Evolutionary conservation across 2,329 filamentous ascomycete genomes (phyloP).

Genomic region (Aureobasidium sp.): DNA sequence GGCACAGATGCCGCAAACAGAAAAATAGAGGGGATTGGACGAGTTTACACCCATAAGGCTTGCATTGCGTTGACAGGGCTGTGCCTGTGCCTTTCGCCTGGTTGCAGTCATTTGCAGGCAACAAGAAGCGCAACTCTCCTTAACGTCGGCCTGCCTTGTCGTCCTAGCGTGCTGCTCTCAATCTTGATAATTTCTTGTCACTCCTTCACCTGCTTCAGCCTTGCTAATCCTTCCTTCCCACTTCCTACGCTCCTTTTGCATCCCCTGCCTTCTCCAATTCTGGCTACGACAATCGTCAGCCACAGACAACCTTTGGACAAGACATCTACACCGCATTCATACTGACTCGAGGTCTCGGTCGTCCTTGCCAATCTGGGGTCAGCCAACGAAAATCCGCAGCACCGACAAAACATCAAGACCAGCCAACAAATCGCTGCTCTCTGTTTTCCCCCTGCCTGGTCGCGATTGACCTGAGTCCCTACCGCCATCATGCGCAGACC

Average conservation of each 20-base stretch:
- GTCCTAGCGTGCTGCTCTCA: background rate
- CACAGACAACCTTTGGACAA: background rate
- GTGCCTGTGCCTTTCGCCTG: background rate
- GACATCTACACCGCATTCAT: background rate
- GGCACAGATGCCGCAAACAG: background rate
- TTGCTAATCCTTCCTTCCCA: background rate
- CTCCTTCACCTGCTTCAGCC: slow-evolving; percentile 3
- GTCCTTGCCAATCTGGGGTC: slow-evolving; percentile 9
- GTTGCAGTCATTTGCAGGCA: background rate
- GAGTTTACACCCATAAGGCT: background rate
- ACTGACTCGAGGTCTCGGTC: slow-evolving; percentile 1
- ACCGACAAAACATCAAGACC: background rate
- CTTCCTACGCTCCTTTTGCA: background rate
- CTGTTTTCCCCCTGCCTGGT: background rate
- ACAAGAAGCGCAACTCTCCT: slow-evolving; percentile 10
- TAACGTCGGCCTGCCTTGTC: slow-evolving; percentile 4
- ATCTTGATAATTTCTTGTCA: slow-evolving; percentile 5
- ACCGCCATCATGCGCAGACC: slow-evolving; percentile 50
- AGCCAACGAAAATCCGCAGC: slow-evolving; percentile 9
- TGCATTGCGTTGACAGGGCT: background rate
- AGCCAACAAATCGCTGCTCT: background rate
- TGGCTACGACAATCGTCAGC: background rate
- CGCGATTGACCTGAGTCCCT: background rate
- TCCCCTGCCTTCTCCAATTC: background rate
- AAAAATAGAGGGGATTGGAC: background rate